Percentiles rank a stretch among this genome's conserved stretches.
These are phyloP conservation scores for Chenopodium album DNA, from an alignment of 148 eudicot species.

Conservation along the genomic window DNA sequence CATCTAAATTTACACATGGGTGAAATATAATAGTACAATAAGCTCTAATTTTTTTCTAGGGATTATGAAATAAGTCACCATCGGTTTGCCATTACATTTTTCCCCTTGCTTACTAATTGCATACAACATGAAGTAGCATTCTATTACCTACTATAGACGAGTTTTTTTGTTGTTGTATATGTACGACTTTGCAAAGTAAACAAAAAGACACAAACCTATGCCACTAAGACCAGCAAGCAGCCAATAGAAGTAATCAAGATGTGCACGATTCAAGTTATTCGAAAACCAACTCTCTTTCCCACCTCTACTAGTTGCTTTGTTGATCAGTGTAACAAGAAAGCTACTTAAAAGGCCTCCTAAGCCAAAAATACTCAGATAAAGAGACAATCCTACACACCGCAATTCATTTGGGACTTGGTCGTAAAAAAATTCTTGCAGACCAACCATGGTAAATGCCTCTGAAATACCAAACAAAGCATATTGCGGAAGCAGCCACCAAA, in stretches of 20 bases:
- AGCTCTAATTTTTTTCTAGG: background rate
- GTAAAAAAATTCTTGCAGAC: constrained; percentile 71
- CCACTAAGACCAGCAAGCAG: constrained; percentile 35
- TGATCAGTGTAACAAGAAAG: constrained; percentile 41
- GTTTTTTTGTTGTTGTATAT: constrained; percentile 23
- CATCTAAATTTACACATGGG: background rate
- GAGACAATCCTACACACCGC: constrained; percentile 53
- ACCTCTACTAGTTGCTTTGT: constrained; percentile 34
- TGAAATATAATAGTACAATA: background rate
- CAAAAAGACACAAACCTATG: constrained; percentile 21
- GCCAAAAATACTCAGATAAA: constrained; percentile 57
- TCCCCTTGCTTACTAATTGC: background rate
- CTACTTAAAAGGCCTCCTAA: constrained; percentile 62
- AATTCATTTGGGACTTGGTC: constrained; percentile 54
- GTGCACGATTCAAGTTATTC: constrained; percentile 47
- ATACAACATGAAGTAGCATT: background rate
- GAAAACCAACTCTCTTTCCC: constrained; percentile 49
- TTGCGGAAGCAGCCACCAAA: constrained; percentile 73
- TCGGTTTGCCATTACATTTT: background rate
- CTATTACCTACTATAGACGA: background rate
- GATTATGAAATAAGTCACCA: background rate
- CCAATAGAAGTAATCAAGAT: constrained; percentile 54
- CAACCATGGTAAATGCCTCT: constrained; percentile 50
- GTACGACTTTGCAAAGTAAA: constrained; percentile 31
- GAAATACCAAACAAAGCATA: constrained; percentile 45